Evolutionary conservation across 305 asterid genomes (phyloP).

Genomic region (Solanum aculeatissimum): DNA sequence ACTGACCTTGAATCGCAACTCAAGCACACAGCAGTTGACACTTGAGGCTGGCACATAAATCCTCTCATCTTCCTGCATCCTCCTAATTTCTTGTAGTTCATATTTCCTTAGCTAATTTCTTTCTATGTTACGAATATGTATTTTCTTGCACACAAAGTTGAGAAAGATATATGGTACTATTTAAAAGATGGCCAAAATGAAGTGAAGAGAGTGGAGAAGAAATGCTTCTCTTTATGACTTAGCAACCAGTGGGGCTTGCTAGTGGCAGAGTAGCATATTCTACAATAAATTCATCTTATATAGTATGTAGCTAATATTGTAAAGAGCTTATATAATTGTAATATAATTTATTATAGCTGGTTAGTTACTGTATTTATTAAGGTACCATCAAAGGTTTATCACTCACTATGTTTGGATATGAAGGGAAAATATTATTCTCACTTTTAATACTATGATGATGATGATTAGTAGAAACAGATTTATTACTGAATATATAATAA

Average conservation of each 20-base stretch:
- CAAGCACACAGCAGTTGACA: slow-evolving; percentile 53
- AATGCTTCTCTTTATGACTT: slow-evolving; percentile 12
- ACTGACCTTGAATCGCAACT: slow-evolving; percentile 26
- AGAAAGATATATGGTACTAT: background rate
- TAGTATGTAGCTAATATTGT: background rate
- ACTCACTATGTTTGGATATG: background rate
- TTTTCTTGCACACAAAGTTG: background rate
- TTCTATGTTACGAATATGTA: background rate
- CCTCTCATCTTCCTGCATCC: slow-evolving; percentile 47
- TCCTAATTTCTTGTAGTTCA: slow-evolving; percentile 4
- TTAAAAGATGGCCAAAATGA: background rate
- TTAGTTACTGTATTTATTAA: background rate
- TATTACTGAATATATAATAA: background rate
- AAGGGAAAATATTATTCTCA: background rate
- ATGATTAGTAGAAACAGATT: background rate
- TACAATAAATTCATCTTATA: background rate
- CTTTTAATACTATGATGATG: background rate
- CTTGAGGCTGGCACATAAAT: slow-evolving; percentile 45
- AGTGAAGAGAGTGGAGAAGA: background rate
- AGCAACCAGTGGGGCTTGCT: slow-evolving; percentile 6
- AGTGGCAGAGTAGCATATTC: background rate
- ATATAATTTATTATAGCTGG: background rate
- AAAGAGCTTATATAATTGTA: background rate
- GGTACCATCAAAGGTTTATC: background rate
- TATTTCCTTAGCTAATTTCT: background rate